Evolutionary conservation across 176 grass and related monocot species (phyloP).

Genomic region (Rhynchospora tenuis): DNA sequence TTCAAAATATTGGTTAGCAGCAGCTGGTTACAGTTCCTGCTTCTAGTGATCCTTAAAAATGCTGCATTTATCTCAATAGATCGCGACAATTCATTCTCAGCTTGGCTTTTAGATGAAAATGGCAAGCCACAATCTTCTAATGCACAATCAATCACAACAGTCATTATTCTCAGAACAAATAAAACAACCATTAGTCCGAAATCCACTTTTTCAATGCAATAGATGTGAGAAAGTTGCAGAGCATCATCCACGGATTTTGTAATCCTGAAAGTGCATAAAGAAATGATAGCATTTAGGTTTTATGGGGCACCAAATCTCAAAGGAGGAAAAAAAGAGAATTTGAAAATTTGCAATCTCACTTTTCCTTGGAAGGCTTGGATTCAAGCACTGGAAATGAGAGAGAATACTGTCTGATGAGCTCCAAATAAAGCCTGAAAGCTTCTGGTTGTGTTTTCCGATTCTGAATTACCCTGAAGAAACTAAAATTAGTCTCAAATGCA

Average conservation of each 20-base stretch:
- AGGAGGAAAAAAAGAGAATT: not conserved
- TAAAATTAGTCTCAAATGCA: not conserved
- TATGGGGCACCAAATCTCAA: not conserved
- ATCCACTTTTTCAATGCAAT: not conserved
- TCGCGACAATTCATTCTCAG: not conserved
- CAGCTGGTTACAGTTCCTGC: not conserved
- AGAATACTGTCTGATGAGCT: slow-evolving; percentile 26
- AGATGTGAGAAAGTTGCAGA: slow-evolving; percentile 4
- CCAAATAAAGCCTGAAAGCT: slow-evolving; percentile 37
- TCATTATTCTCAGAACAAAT: not conserved
- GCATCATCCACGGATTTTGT: not conserved
- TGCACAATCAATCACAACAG: not conserved
- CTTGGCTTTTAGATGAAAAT: not conserved
- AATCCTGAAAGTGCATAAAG: not conserved
- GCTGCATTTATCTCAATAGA: slow-evolving; percentile 4
- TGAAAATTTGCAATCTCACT: too few relatives aligned
- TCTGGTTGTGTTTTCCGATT: slow-evolving; percentile 26
- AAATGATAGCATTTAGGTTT: too few relatives aligned
- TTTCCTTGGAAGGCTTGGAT: not conserved
- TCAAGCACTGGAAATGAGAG: not conserved
- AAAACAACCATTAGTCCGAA: slow-evolving; percentile 7
- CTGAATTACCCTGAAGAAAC: slow-evolving; percentile 19
- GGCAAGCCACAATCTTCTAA: not conserved
- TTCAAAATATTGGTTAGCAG: not conserved
- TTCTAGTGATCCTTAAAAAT: too few relatives aligned